Percentiles rank a stretch among this genome's conserved stretches.
Conservation (phyloP, 2,329 filamentous ascomycete species). For the Penicillium verrucosum region DNA sequence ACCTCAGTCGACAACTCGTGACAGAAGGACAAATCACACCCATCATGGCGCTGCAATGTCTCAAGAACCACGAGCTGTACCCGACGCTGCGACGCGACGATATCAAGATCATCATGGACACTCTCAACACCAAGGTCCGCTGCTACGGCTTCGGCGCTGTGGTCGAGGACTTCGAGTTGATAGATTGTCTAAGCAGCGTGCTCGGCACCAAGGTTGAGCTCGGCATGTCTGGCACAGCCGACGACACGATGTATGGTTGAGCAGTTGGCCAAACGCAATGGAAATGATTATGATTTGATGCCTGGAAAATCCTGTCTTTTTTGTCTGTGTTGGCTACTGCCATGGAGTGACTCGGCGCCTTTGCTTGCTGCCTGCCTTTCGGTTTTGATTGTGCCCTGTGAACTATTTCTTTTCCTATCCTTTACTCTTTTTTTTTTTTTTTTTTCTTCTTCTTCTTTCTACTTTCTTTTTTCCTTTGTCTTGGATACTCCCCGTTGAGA, state of each 20-base stretch:
- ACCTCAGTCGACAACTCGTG: slow-evolving; percentile 77
- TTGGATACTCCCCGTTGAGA: background rate
- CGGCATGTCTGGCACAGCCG: slow-evolving; percentile 23
- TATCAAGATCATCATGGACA: slow-evolving; percentile 67
- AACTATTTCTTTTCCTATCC: background rate
- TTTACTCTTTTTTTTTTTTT: background rate
- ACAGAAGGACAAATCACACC: slow-evolving; percentile 83
- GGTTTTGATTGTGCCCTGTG: background rate
- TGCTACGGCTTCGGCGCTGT: slow-evolving; percentile 83
- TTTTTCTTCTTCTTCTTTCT: background rate
- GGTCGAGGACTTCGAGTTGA: slow-evolving; percentile 63
- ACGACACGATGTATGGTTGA: slow-evolving; percentile 37
- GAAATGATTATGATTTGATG: slow-evolving; percentile 11
- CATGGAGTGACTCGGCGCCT: background rate
- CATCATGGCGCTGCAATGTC: slow-evolving; percentile 88
- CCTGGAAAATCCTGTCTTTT: background rate
- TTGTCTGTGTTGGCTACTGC: background rate
- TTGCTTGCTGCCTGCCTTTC: background rate
- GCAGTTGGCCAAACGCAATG: background rate
- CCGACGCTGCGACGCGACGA: slow-evolving; percentile 64
- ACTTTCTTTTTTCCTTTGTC: background rate
- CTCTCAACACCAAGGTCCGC: slow-evolving; percentile 74
- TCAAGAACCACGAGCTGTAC: slow-evolving; percentile 69
- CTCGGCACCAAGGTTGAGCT: slow-evolving; percentile 47
- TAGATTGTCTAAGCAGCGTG: slow-evolving; percentile 71